A percentile compares a stretch with the other conserved stretches of the same genome.
Evolutionary conservation across 148 eudicot genomes (phyloP).

Genomic region (Fagopyrum esculentum): DNA sequence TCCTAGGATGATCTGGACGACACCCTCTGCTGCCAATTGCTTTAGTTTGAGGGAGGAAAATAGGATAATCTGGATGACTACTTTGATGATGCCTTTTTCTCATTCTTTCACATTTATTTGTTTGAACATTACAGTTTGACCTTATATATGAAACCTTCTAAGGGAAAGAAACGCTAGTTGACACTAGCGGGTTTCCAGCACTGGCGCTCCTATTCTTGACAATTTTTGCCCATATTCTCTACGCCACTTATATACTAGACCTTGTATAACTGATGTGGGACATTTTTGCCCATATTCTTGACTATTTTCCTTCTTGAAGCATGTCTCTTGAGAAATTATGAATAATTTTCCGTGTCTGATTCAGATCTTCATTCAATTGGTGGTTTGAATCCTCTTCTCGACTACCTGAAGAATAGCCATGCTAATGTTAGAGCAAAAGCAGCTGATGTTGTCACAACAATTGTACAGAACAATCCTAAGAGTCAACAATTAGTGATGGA

Average conservation of each 20-base stretch:
- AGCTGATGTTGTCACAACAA: slow-evolving; percentile 87
- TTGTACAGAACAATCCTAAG: slow-evolving; percentile 89
- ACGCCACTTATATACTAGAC: too few relatives aligned
- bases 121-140: background rate
- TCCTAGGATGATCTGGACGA: background rate
- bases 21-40: background rate
- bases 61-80: background rate
- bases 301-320: background rate
- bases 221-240: too few relatives aligned
- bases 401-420: slow-evolving; percentile 62
- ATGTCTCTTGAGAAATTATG: background rate
- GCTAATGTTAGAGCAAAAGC: slow-evolving; percentile 88
- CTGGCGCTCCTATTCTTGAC: too few relatives aligned
- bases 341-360: background rate
- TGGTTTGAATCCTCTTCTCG: slow-evolving; percentile 79
- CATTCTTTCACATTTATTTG: background rate
- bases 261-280: too few relatives aligned
- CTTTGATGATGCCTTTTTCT: background rate
- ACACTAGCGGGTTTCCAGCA: too few relatives aligned
- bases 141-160: too few relatives aligned
- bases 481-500: slow-evolving; percentile 94
- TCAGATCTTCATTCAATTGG: slow-evolving; percentile 93
- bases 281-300: too few relatives aligned
- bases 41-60: background rate
- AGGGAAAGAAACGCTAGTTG: too few relatives aligned